Evolutionary conservation across 2,329 filamentous ascomycete genomes (phyloP).

Genomic region (Mycogone perniciosa): DNA sequence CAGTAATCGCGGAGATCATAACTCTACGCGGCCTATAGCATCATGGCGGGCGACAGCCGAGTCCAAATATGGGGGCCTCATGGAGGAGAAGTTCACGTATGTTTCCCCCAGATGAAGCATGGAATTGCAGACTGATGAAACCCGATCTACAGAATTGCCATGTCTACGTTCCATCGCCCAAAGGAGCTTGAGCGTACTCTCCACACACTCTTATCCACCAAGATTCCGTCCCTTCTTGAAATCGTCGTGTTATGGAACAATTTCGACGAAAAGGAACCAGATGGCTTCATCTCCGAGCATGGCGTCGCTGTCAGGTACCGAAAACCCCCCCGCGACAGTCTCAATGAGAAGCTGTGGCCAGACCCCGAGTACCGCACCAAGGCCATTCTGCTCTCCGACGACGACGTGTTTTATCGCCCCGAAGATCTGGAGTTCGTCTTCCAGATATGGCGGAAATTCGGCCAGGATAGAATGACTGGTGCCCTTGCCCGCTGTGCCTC

Average conservation of each 20-base stretch:
- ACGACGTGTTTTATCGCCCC: constrained; percentile 34
- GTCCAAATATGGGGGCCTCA: constrained; percentile 20
- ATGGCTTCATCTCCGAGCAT: constrained; percentile 22
- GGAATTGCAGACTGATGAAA: not conserved
- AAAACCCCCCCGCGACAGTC: constrained; percentile 26
- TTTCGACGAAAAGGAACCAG: constrained; percentile 24
- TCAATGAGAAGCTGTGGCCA: constrained; percentile 33
- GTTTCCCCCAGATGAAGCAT: not conserved
- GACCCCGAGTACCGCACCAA: constrained; percentile 31
- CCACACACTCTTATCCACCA: constrained; percentile 19
- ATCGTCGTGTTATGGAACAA: constrained; percentile 36
- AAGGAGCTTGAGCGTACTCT: constrained; percentile 29
- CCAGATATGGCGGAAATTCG: constrained; percentile 34
- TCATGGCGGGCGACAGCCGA: constrained; percentile 11
- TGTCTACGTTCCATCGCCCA: constrained; percentile 32
- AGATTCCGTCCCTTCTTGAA: constrained; percentile 32
- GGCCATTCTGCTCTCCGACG: constrained; percentile 34
- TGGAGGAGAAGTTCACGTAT: constrained; percentile 29
- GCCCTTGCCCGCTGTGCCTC: constrained; percentile 31
- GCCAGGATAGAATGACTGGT: constrained; percentile 28
- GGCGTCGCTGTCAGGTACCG: constrained; percentile 30
- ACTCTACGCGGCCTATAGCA: not conserved
- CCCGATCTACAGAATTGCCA: constrained; percentile 25
- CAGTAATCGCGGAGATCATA: not conserved
- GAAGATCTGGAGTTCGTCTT: constrained; percentile 35